Conservation (phyloP, 2,329 filamentous ascomycete genomes). For the Cladosporium oxysporum region DNA sequence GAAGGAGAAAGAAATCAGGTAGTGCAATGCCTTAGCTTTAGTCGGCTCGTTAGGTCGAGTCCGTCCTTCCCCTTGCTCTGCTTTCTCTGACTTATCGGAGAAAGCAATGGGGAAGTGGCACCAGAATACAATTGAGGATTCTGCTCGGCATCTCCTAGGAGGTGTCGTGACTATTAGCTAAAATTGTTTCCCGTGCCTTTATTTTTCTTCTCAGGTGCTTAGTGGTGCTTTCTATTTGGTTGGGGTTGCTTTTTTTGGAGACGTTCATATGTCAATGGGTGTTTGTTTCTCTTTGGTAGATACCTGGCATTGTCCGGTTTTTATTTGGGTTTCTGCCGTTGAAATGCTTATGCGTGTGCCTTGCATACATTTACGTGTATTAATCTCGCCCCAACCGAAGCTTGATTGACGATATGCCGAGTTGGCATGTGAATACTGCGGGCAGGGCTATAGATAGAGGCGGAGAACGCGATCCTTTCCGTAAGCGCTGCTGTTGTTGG, state of each 20-base stretch:
- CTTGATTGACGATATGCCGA: neutral
- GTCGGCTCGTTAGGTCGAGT: constrained; percentile 21
- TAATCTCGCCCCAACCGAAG: neutral
- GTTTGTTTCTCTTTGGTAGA: no score
- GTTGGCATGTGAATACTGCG: neutral
- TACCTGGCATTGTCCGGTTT: neutral
- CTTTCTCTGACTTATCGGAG: neutral
- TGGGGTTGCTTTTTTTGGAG: neutral
- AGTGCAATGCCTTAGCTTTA: constrained; percentile 14
- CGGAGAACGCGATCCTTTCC: neutral
- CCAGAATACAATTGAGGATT: constrained; percentile 17
- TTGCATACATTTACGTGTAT: neutral
- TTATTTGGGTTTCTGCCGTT: neutral
- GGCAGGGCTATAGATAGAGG: neutral
- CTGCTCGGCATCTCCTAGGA: constrained; percentile 1
- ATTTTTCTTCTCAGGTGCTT: neutral
- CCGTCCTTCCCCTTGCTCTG: neutral
- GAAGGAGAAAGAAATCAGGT: constrained; percentile 12
- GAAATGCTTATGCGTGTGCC: neutral
- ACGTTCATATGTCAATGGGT: neutral
- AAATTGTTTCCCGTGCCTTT: neutral
- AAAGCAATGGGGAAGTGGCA: neutral
- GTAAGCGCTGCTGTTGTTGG: neutral
- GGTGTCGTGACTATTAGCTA: constrained; percentile 13
- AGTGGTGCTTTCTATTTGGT: no score